phyloP scores from a whole-genome alignment of 2,329 filamentous ascomycete genomes.

The Microascus cirrosus region DNA sequence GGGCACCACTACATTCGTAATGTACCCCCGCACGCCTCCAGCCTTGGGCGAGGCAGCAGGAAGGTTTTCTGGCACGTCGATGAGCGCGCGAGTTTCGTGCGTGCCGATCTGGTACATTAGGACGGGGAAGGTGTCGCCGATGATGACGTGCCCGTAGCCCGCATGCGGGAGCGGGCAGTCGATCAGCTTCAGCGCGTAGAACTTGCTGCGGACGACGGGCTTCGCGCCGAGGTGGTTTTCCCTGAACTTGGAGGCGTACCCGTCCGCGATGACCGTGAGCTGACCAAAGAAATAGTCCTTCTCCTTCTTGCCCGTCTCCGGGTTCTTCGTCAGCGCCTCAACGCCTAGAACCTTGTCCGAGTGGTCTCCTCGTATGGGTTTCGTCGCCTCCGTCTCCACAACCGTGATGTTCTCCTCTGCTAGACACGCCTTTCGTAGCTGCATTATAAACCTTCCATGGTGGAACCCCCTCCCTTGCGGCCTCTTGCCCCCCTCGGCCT shows the following conservation, averaged over 20 bases:
- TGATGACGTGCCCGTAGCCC: constrained; percentile 76
- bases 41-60: constrained; percentile 60
- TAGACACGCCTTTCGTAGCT: constrained; percentile 65
- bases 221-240: constrained; percentile 59
- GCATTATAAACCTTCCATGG: constrained; percentile 84
- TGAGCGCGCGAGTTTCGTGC: constrained; percentile 80
- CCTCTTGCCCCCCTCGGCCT: constrained; percentile 19
- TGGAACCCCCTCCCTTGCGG: constrained; percentile 74
- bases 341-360: constrained; percentile 73
- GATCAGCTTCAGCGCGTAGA: constrained; percentile 87
- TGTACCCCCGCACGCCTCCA: constrained; percentile 78
- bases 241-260: constrained; percentile 85
- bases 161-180: constrained; percentile 69
- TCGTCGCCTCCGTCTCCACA: constrained; percentile 77
- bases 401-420: constrained; percentile 75
- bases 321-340: constrained; percentile 55
- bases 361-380: constrained; percentile 59
- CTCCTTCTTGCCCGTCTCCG: constrained; percentile 40
- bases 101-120: constrained; percentile 96
- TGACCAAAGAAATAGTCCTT: constrained; percentile 76
- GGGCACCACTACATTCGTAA: constrained; percentile 70
- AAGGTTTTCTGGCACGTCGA: constrained; percentile 74
- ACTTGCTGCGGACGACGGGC: constrained; percentile 70
- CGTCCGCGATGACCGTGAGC: constrained; percentile 82
- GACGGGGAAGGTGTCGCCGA: constrained; percentile 65